Evolutionary conservation across 495 filamentous ascomycete genomes (phyloP).

Genomic region (Tuber brumale): DNA sequence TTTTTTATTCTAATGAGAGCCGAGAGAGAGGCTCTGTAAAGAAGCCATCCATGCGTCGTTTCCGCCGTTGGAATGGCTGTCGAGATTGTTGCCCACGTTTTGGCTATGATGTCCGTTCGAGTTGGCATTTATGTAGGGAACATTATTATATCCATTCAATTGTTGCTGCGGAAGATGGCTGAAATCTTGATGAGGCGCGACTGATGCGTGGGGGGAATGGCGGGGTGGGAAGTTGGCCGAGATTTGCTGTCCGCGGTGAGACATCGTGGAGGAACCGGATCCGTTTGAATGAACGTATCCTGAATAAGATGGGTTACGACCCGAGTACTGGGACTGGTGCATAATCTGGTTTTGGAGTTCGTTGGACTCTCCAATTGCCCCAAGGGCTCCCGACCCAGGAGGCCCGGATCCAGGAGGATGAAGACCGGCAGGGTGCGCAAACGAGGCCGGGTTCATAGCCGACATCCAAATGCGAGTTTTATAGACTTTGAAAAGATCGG

Average conservation of each 20-base stretch:
- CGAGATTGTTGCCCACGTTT: conserved; percentile 24
- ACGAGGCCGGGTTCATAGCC: conserved; percentile 94
- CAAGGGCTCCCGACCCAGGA: conserved; percentile 19
- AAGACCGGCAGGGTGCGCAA: conserved; percentile 73
- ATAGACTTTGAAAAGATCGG: conserved; percentile 96
- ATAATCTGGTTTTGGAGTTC: conserved; percentile 34
- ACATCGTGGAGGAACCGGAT: conserved; percentile 26
- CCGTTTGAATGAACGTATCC: conserved; percentile 25
- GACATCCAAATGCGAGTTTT: conserved; percentile 99
- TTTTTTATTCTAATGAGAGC: conserved; percentile 37
- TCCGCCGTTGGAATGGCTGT: conserved; percentile 25
- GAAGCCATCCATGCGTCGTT: conserved; percentile 36
- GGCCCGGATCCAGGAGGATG: conserved; percentile 49
- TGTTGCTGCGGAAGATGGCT: conserved; percentile 38
- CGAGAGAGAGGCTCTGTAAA: conserved; percentile 39
- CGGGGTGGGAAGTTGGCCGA: conserved; percentile 29
- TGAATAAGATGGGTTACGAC: conserved; percentile 25
- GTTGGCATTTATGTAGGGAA: conserved; percentile 36
- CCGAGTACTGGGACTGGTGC: conserved; percentile 34
- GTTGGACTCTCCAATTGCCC: conserved; percentile 10
- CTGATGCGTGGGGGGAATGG: conserved; percentile 30
- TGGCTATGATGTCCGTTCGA: conserved; percentile 28
- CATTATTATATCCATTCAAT: conserved; percentile 32
- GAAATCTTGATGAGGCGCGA: conserved; percentile 36
- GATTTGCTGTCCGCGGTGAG: conserved; percentile 22